Evolutionary conservation across 179 eudicot genomes (phyloP), one percentile per base, ranked within the genome.

Genomic region (Gypsophila paniculata): DNA sequence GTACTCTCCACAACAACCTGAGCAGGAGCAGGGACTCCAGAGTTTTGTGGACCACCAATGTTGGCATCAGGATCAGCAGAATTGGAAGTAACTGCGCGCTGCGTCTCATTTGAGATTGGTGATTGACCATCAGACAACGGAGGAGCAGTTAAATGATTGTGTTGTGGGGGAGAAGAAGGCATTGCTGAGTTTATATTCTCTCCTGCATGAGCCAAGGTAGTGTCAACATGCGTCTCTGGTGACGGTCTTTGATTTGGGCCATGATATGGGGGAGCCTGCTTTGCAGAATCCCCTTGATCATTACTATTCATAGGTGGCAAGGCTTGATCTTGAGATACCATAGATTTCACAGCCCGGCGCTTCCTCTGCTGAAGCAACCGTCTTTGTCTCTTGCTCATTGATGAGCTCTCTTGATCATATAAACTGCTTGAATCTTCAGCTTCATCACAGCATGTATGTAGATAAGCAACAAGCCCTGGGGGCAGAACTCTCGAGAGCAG

Each of bases 401-500:
- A 80, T 12, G 86, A 77, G 70, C 84, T 88, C 65, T 92, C 96
- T 72, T 84, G 93, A 74, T 84, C 82, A 70, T 83, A 69, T 61
- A 69, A 68, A 84, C 76, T 77, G 25, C 80, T 80, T 25, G 83
- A 77, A 74, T 86, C 87, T 71, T 92, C 97, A 77, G 63, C 74
- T 42, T 83, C 95, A 79, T 89, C 94, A 61, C 93, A 82, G 8
- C 87, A 83, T 22, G 99, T 95, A 76, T 92, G 93, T 71, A 95
- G 79, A 84, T 92, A 95, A 61, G 99, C 99, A 68, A 95, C 99
- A 76, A 95, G 90, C 68, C 99, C 98, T 18, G 99, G 98, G 65
- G 99, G 99, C 68, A 95, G 89, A 81, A 95, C 96, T 78, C 99
- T 89, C 9, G 96, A 90, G 69, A 92, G 76, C 69, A 92, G 76